Percentiles rank a stretch among this genome's conserved stretches.
Evolutionary conservation across 805 yeast species (phyloP).

Genomic region (Teunomyces kruisii): DNA sequence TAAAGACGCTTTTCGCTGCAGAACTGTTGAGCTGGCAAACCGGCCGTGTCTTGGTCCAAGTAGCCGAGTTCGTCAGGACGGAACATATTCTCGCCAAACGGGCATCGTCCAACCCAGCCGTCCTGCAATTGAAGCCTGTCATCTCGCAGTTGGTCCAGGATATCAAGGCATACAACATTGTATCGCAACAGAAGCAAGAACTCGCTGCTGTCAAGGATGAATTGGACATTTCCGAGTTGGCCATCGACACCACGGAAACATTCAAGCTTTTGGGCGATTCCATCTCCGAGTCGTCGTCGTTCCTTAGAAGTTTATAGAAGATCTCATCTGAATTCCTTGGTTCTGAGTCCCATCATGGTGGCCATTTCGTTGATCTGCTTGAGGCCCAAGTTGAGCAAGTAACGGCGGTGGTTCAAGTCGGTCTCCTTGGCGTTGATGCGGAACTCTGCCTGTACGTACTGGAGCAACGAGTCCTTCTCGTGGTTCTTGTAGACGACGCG

Average conservation of each 20-base stretch:
- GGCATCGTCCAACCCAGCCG: conserved; percentile 13
- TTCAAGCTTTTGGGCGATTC: conserved; percentile 5
- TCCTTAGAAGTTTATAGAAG: conserved; percentile 1
- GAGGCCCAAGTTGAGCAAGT: conserved; percentile 36
- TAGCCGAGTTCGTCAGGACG: conserved; percentile 11
- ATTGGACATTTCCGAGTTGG: not conserved
- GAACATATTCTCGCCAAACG: conserved; percentile 9
- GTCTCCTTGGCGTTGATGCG: conserved; percentile 22
- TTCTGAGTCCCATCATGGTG: conserved; percentile 17
- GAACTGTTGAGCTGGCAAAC: conserved; percentile 15
- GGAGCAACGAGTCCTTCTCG: conserved; percentile 33
- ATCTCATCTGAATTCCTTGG: conserved; percentile 6
- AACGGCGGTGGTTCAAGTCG: conserved; percentile 36
- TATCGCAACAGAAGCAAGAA: conserved; percentile 3
- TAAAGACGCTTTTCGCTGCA: conserved; percentile 17
- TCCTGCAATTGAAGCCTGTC: conserved; percentile 10
- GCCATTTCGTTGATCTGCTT: conserved; percentile 24
- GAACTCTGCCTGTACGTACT: conserved; percentile 35
- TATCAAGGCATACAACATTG: conserved; percentile 9
- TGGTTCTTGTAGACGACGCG: conserved; percentile 36
- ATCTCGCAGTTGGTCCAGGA: conserved; percentile 12
- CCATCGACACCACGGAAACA: not conserved
- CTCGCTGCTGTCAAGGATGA: conserved; percentile 3
- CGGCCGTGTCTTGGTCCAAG: conserved; percentile 15
- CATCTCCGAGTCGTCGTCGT: conserved; percentile 3